These are phyloP conservation scores for Nakazawaea ernobii DNA, from an alignment of 805 yeast genomes.

Conservation along the genomic window DNA sequence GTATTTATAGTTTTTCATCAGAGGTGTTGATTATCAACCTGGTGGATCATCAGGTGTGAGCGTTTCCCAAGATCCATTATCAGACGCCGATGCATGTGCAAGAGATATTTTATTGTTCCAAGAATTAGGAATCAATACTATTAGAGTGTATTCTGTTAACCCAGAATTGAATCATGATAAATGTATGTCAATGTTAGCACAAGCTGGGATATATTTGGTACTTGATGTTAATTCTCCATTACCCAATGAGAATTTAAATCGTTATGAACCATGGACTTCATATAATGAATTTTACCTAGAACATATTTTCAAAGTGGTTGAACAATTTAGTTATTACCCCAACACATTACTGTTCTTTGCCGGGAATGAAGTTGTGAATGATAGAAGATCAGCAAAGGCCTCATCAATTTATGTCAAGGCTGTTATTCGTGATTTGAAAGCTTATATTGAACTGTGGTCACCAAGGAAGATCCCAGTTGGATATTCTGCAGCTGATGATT, in stretches of 20 bases:
- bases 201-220: conserved; percentile 88
- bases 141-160: conserved; percentile 83
- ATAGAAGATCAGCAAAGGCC: conserved; percentile 55
- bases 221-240: conserved; percentile 90
- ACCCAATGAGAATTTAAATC: conserved; percentile 69
- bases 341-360: conserved; percentile 90
- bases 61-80: conserved; percentile 62
- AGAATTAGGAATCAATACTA: conserved; percentile 78
- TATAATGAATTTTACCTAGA: conserved; percentile 65
- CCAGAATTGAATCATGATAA: conserved; percentile 77
- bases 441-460: conserved; percentile 52
- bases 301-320: conserved; percentile 73
- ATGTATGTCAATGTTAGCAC: conserved; percentile 88
- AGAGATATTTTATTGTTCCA: conserved; percentile 81
- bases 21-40: conserved; percentile 94
- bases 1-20: conserved; percentile 74
- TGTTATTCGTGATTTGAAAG: conserved; percentile 74
- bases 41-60: conserved; percentile 83
- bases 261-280: conserved; percentile 92
- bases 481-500: conserved; percentile 94
- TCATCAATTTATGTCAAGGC: conserved; percentile 80
- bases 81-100: conserved; percentile 67
- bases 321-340: conserved; percentile 77
- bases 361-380: conserved; percentile 88
- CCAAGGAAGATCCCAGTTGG: conserved; percentile 81